Evolutionary conservation across 169 alveolate species (phyloP).

Genomic region (Nephromyces sp.): DNA sequence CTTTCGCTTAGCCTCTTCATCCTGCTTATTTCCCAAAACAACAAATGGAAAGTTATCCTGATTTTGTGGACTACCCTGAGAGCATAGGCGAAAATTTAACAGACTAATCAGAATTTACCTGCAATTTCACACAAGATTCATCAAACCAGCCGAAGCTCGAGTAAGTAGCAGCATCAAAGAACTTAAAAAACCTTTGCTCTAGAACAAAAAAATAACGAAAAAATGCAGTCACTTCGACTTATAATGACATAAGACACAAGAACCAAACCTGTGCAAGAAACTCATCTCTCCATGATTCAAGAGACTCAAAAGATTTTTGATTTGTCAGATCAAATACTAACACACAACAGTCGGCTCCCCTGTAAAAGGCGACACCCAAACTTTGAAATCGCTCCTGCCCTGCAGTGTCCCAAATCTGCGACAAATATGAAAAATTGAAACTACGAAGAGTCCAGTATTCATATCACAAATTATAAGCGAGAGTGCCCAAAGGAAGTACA

Average conservation of each 20-base stretch:
- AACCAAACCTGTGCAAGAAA: conserved; percentile 77
- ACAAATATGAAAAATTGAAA: neutral
- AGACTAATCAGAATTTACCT: too few species aligned
- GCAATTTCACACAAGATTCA: too few species aligned
- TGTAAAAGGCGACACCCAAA: conserved; percentile 91
- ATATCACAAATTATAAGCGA: neutral
- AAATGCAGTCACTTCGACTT: neutral
- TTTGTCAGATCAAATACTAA: conserved; percentile 88
- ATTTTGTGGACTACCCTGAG: conserved; percentile 70
- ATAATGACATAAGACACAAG: neutral
- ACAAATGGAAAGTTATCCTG: conserved; percentile 91
- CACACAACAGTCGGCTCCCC: conserved; percentile 99
- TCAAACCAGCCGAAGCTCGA: too few species aligned
- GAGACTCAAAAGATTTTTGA: conserved; percentile 80
- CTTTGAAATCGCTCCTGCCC: conserved; percentile 97
- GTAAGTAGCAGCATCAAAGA: too few species aligned
- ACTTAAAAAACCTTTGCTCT: too few species aligned
- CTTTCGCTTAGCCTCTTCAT: conserved; percentile 80
- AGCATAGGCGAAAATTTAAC: too few species aligned
- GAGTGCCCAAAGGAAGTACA: neutral
- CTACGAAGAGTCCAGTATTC: neutral
- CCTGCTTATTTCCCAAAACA: conserved; percentile 91
- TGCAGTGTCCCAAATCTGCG: conserved; percentile 61
- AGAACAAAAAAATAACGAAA: too few species aligned
- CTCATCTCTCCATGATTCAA: conserved; percentile 93